Base-by-base conservation (phyloP, 805 yeast species). In the Kodamaea restingae region DNA sequence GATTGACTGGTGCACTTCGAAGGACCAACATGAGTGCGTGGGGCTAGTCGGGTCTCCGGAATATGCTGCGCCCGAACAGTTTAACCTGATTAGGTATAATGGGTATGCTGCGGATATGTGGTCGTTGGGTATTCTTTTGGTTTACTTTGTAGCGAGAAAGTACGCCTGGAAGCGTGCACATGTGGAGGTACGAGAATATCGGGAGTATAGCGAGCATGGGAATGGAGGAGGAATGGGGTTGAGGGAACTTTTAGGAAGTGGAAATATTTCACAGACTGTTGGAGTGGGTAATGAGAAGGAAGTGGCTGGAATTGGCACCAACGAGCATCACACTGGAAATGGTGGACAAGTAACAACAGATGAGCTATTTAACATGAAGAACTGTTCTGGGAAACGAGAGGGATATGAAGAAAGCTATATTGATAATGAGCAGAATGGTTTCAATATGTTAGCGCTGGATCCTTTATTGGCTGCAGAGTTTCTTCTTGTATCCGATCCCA, bases 81-180 rank as follows among this genome's bases (percentile, higher is more conserved):
- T 60, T 24, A 39, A 51, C 6, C 33, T 32, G 10, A 48, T 74
- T 6, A 46, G 45, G 7, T 76, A 76, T 46, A 61, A 67, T 38
- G 73, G 76, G 0, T 54, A 48, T 33, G 51, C 54, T 15, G 59
- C 64, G 8, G 80, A 76, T 45, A 49, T 73, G 8, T 76, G 81
- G 81, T 65, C 78, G 0, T 43, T 73, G 14, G 81, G 77, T 2
- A 59, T 74, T 2, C 53, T 75, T 1, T 47, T 71, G 12, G 60
- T 57, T 38, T 65, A 56, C 38, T 34, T 73, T 17, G 9, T 54
- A 10, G 47, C 51, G 17, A 39, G 48, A 9, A 46, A 44, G n/a
- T 66, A 63, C 29, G 78, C 79, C 2, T 78, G 83, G 83, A 60
- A 56, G 35, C 44, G 54, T 12, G 78, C 81, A 0, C 36, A 38